These are phyloP conservation scores for Sutorius eximius DNA, from an alignment of 1,284 basidiomycete species.

Conservation along the genomic window DNA sequence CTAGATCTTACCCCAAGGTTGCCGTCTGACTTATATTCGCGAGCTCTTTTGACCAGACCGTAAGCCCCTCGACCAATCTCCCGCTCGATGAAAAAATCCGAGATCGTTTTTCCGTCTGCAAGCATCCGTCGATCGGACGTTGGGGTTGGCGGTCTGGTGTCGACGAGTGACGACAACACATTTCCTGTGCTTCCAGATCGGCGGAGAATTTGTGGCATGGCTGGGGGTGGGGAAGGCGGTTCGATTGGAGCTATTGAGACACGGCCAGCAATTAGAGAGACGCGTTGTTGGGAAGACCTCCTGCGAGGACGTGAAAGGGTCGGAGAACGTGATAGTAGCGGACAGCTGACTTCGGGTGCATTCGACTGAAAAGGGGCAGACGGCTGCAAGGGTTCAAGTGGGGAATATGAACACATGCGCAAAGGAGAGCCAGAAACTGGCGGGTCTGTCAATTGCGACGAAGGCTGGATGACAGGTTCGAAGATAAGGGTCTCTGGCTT, in stretches of 20 bases:
- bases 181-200: conserved; percentile 63
- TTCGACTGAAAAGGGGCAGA: conserved; percentile 18
- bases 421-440: conserved; percentile 25
- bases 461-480: conserved; percentile 9
- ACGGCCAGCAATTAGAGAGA: conserved; percentile 77
- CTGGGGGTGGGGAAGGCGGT: conserved; percentile 58
- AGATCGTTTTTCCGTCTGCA: conserved; percentile 65
- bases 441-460: conserved; percentile 25
- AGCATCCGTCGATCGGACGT: conserved; percentile 47
- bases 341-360: conserved; percentile 24
- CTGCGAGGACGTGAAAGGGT: conserved; percentile 62
- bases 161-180: conserved; percentile 55
- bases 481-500: conserved; percentile 1
- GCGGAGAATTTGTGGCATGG: conserved; percentile 58
- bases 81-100: conserved; percentile 77
- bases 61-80: conserved; percentile 97
- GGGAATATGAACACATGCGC: conserved; percentile 38
- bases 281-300: conserved; percentile 77
- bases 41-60: conserved; percentile 89
- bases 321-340: conserved; percentile 39
- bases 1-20: conserved; percentile 66
- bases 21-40: conserved; percentile 76
- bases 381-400: conserved; percentile 14
- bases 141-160: conserved; percentile 65
- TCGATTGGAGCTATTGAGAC: conserved; percentile 72